Evolutionary conservation across 768 basidiomycete genomes (phyloP), one percentile per base, ranked within the genome.

Genomic region (Hypsizygus marmoreus): DNA sequence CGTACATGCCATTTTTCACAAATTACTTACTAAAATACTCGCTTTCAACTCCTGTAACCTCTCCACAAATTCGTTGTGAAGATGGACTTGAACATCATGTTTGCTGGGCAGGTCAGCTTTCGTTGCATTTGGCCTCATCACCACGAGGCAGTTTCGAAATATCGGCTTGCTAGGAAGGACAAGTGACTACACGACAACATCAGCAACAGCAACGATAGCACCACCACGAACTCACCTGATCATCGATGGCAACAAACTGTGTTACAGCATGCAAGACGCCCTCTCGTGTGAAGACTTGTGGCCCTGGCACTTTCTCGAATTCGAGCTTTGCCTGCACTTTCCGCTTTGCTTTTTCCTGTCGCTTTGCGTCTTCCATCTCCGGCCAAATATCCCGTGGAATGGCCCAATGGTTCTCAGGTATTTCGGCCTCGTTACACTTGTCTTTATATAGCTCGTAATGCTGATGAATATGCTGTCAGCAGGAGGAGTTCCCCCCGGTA

Each of bases 381-480:
- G n/a, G n/a, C 32, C 32, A 34, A 13, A 34, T 13, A n/a, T 17
- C 19, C n/a, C n/a, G 32, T 34, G 32, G 32, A 13, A 34, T 34
- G 19, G 32, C 32, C 32, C n/a, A 34, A 17, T 34, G 7, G 19
- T 34, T 13, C n/a, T 13, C 32, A n/a, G 29, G 32, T 6, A 34
- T 34, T 6, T 34, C 19, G 32, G n/a, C 19, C 32, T 34, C 32
- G n/a, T 34, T 17, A 34, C 32, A 34, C n/a, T 17, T n/a, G n/a
- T 34, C 19, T 17, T n/a, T 13, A n/a, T 34, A 34, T 41, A 22
- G 16, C 17, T 48, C 25, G 28, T 54, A 56, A 25, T 56, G 55
- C 19, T 54, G 52, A 14, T 34, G 33, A 14, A 57, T 57, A 47
- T 57, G 55, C 23, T 20, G 12, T 6, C 29, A 19, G 32, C 40